A percentile compares a stretch with the other conserved stretches of the same genome.
These are phyloP conservation scores for Oldenlandia corymbosa DNA, from an alignment of 257 asterid genomes.

Conservation along the genomic window DNA sequence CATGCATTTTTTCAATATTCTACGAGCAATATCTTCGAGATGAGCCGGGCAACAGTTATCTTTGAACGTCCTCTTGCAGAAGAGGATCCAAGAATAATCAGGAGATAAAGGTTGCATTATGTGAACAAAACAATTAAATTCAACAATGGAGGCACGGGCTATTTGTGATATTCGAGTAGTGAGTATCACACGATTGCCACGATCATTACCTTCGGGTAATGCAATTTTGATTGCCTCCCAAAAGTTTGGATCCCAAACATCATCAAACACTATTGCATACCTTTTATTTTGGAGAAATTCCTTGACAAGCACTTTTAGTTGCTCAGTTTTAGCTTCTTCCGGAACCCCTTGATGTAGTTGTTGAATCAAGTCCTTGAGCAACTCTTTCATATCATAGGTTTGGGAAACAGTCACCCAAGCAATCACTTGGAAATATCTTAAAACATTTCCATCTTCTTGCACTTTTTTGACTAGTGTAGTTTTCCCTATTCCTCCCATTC, in stretches of 20 bases:
- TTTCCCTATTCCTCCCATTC: not conserved
- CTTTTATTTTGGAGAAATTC: not conserved
- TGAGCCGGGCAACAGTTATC: not conserved
- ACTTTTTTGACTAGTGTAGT: not conserved
- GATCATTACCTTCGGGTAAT: not conserved
- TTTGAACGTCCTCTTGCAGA: not conserved
- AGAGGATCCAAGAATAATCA: not conserved
- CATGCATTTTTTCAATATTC: not conserved
- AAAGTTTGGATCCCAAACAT: conserved; percentile 3
- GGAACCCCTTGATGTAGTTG: not conserved
- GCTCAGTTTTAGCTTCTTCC: not conserved
- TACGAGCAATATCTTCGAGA: not conserved
- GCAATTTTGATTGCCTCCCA: conserved; percentile 1
- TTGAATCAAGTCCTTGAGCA: not conserved
- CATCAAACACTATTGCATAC: conserved; percentile 3
- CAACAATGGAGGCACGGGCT: not conserved
- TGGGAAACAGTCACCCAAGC: conserved; percentile 9
- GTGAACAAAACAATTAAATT: not conserved
- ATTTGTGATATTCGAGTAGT: not conserved
- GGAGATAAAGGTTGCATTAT: conserved; percentile 1
- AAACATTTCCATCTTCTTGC: conserved; percentile 1
- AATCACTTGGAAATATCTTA: not conserved
- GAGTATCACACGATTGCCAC: conserved; percentile 8
- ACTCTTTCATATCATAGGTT: conserved; percentile 1
- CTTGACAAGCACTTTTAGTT: not conserved